Base-by-base conservation (phyloP, 257 asterid species). In the Gentiana straminea region DNA sequence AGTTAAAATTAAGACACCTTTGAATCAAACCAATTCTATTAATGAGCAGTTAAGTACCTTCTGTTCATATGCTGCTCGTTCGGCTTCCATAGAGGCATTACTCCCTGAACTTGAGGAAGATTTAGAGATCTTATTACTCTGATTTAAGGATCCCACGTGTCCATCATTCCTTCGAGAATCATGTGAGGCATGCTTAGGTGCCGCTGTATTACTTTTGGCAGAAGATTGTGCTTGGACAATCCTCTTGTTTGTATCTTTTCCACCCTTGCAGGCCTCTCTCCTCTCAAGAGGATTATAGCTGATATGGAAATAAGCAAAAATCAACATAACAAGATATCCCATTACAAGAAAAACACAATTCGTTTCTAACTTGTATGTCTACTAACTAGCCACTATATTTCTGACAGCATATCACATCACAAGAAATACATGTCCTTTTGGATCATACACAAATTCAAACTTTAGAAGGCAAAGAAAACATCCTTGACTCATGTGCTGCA, bases 271-370 rank as follows among this genome's bases (percentile, higher is more conserved):
- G 46, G 77, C 76, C 69, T 86, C 95, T 71, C 98, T 84, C 74
- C 98, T 82, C 64, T 86, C 98, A 70, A 82, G 67, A 65, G 98
- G 75, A 65, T 90, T 86, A 77, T 90, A 90, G 61, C 98, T 86
- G 75, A 47, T 7, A 47, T 63, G 39, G 64, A 72, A 46, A 60
- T 32, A 41, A 41, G 38, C 57, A 55, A 49, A n/a, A 49, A 61
- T 24, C 51, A 67, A 54, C 61, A 41, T 7, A 51, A 11, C n/a
- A 46, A 5, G 50, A 64, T 15, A 41, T 39, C 35, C 46, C 24
- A 24, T 24, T 34, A 41, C 46, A 41, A 3, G 9, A 41, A 5
- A 41, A 5, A 41, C 5, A 10, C 9, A 10, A 41, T 41, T 4
- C 46, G 9, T 5, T 41, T 41, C 46, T 41, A 10, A 41, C 46